Conservation (phyloP, 2,329 filamentous ascomycete species). For the Diaporthe citri region DNA sequence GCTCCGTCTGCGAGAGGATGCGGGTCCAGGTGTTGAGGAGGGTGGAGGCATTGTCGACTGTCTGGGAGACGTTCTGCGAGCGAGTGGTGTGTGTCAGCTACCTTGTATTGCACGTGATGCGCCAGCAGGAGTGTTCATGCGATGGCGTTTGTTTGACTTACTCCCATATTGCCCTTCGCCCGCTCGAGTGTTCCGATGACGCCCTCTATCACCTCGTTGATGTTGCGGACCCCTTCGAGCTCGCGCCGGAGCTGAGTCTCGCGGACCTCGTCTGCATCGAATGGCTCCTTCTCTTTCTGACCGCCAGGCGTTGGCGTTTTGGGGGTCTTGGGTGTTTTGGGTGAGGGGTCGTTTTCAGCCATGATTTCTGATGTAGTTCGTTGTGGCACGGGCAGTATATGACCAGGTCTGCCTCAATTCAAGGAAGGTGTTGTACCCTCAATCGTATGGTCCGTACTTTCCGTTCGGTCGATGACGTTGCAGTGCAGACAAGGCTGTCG, state of each 20-base stretch:
- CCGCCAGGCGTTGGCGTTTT: conserved; percentile 34
- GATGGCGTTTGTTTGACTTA: conserved; percentile 52
- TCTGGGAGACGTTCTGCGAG: conserved; percentile 81
- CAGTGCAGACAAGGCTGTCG: conserved; percentile 18
- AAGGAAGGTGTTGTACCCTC: not conserved
- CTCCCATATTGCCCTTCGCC: conserved; percentile 82
- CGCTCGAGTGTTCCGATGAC: conserved; percentile 79
- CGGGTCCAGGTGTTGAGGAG: conserved; percentile 96
- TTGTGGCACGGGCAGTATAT: not conserved
- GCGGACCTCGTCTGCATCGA: conserved; percentile 75
- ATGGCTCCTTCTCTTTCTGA: conserved; percentile 56
- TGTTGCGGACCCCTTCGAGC: conserved; percentile 83
- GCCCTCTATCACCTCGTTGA: conserved; percentile 89
- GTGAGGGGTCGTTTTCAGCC: conserved; percentile 59
- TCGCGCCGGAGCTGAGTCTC: conserved; percentile 83
- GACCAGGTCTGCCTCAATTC: not conserved
- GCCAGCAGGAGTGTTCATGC: not conserved
- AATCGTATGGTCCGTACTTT: not conserved
- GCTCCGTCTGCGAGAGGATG: conserved; percentile 96
- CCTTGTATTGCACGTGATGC: not conserved
- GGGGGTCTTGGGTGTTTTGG: conserved; percentile 55
- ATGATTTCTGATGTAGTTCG: conserved; percentile 25
- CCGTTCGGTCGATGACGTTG: conserved; percentile 31
- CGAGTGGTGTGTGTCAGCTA: conserved; percentile 34
- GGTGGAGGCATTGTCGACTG: conserved; percentile 87